A percentile compares a stretch with the other conserved stretches of the same genome.
Conservation (phyloP, 805 yeast species). For the Candida ortonii region DNA sequence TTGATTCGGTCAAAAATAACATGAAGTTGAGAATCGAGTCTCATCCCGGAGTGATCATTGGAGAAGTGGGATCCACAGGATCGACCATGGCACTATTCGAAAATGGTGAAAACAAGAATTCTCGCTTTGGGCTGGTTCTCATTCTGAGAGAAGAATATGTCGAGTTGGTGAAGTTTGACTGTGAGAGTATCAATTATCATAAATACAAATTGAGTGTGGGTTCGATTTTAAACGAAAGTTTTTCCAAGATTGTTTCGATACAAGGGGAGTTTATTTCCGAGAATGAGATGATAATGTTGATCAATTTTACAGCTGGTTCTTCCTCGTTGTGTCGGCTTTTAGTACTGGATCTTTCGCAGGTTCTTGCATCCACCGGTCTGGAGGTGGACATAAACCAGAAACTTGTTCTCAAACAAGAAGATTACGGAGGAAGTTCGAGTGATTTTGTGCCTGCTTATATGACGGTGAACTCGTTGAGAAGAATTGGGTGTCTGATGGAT, state of each 20-base stretch:
- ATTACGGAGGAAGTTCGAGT: slow-evolving; percentile 6
- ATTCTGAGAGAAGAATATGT: slow-evolving; percentile 10
- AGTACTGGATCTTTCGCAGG: slow-evolving; percentile 4
- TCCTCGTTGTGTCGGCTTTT: slow-evolving; percentile 1
- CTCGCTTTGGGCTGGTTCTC: slow-evolving; percentile 10
- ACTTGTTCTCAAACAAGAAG: slow-evolving; percentile 8
- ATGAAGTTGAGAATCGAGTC: slow-evolving; percentile 21
- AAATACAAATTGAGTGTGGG: slow-evolving; percentile 8
- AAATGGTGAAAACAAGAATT: slow-evolving; percentile 1
- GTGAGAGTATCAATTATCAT: slow-evolving; percentile 2
- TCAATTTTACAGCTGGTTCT: slow-evolving; percentile 5
- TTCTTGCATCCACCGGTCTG: neutral
- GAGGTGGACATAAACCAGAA: slow-evolving; percentile 8
- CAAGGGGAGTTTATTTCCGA: slow-evolving; percentile 10
- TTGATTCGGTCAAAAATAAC: slow-evolving; percentile 19
- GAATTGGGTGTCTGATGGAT: slow-evolving; percentile 42
- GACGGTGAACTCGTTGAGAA: slow-evolving; percentile 31
- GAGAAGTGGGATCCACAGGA: slow-evolving; percentile 16
- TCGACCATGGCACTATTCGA: slow-evolving; percentile 7
- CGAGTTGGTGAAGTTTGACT: slow-evolving; percentile 15
- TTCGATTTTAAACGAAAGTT: neutral
- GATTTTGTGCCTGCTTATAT: slow-evolving; percentile 32
- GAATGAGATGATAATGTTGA: slow-evolving; percentile 7
- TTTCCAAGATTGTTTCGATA: slow-evolving; percentile 4
- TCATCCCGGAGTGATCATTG: slow-evolving; percentile 9